Evolutionary conservation across 768 basidiomycete species (phyloP).

Genomic region (Inosperma sp.): DNA sequence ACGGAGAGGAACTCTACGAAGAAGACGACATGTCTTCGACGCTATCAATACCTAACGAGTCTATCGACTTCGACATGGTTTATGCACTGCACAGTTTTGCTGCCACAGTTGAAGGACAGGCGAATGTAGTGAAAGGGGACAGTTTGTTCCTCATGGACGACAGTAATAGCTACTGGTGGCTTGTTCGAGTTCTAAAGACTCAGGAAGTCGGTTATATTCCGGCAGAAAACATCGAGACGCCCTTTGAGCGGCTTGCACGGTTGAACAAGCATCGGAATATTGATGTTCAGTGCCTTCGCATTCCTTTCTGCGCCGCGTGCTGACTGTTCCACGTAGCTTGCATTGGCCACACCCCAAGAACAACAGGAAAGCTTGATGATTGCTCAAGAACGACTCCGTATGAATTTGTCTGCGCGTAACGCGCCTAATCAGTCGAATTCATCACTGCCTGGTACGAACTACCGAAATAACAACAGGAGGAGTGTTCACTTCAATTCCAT

Average conservation of each 20-base stretch:
- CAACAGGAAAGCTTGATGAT: conserved; percentile 48
- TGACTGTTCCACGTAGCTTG: conserved; percentile 46
- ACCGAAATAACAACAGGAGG: conserved; percentile 35
- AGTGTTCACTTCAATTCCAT: conserved; percentile 71
- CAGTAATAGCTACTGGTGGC: conserved; percentile 99
- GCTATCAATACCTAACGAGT: conserved; percentile 84
- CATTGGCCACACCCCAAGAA: conserved; percentile 70
- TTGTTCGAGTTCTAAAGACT: conserved; percentile 96
- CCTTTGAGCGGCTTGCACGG: conserved; percentile 90
- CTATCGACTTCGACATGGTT: conserved; percentile 90
- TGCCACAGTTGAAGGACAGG: conserved; percentile 97
- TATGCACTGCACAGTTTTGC: conserved; percentile 95
- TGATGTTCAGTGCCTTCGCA: conserved; percentile 50
- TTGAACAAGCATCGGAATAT: conserved; percentile 97
- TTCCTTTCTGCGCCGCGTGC: conserved; percentile 5
- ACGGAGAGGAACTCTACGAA: conserved; percentile 68
- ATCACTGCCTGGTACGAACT: conserved; percentile 38
- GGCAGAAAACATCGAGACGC: conserved; percentile 98
- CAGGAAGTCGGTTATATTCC: conserved; percentile 99
- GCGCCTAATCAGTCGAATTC: conserved; percentile 49
- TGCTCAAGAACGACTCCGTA: conserved; percentile 51
- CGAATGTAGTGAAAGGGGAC: conserved; percentile 98
- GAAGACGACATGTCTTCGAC: conserved; percentile 78
- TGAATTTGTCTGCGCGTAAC: conserved; percentile 45
- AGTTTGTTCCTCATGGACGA: conserved; percentile 96